Conservation (phyloP, 2,329 filamentous ascomycete species). For the Exophiala sideris region DNA sequence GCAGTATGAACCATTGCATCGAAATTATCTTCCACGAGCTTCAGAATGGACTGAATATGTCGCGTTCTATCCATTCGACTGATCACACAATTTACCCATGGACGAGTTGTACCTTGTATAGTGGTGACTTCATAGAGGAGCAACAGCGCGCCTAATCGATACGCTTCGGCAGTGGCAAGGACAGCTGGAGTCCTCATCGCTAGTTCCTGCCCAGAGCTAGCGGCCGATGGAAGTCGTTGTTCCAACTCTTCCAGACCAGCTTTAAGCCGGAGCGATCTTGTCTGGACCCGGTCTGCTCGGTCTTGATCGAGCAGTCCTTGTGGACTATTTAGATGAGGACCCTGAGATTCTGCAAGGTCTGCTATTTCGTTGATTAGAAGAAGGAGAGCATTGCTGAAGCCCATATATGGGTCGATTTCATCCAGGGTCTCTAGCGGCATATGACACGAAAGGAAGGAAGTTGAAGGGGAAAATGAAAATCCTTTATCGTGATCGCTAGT, state of each 20-base stretch:
- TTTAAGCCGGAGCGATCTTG: conserved; percentile 2
- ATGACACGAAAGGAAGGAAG: conserved; percentile 8
- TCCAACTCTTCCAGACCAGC: conserved; percentile 18
- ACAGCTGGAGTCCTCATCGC: conserved; percentile 15
- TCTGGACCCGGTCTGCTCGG: neutral
- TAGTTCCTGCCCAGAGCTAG: neutral
- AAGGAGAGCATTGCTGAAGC: conserved; percentile 29
- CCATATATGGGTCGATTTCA: conserved; percentile 30
- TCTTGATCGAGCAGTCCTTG: neutral
- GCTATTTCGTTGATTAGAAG: conserved; percentile 28
- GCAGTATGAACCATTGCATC: conserved; percentile 30
- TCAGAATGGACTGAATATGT: conserved; percentile 24
- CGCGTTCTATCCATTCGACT: neutral
- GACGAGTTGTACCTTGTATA: too few species aligned
- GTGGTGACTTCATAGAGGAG: conserved; percentile 29
- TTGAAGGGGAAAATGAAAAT: neutral
- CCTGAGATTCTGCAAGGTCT: conserved; percentile 18
- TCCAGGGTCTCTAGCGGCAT: conserved; percentile 22
- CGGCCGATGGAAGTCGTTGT: conserved; percentile 13
- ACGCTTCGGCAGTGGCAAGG: conserved; percentile 29
- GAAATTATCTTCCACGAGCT: conserved; percentile 13
- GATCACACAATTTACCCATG: neutral
- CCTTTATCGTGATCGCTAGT: neutral
- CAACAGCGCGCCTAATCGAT: conserved; percentile 27
- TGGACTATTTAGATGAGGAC: neutral